phyloP scores from a whole-genome alignment of 2,329 filamentous ascomycete genomes.

The Pestalotiopsis sp. region DNA sequence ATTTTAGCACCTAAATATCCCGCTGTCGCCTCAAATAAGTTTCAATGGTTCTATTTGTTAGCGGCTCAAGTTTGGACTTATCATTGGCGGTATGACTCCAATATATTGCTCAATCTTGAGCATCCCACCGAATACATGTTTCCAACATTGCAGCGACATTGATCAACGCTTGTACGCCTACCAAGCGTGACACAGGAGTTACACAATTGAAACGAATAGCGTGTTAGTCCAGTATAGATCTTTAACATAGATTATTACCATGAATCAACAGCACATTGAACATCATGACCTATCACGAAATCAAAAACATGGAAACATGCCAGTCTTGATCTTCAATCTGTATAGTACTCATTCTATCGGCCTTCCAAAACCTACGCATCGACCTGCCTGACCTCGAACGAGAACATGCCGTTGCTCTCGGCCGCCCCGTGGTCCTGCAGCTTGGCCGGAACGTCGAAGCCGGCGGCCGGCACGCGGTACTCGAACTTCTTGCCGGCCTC shows the following conservation, averaged over 20 bases:
- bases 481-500: constrained; percentile 44
- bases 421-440: constrained; percentile 51
- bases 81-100: not conserved
- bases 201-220: no score
- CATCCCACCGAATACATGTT: no score
- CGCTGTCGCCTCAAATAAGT: not conserved
- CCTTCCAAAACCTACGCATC: not conserved
- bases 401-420: constrained; percentile 59
- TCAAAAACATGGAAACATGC: not conserved
- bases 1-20: not conserved
- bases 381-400: constrained; percentile 19
- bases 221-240: no score
- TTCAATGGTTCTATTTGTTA: not conserved
- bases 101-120: no score
- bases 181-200: no score
- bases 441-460: constrained; percentile 53
- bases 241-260: no score
- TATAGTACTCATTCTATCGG: not conserved
- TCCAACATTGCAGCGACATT: no score
- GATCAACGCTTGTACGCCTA: no score
- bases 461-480: constrained; percentile 63
- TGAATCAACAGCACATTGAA: no score
- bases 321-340: not conserved
- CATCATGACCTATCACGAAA: no score
- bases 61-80: not conserved